Conservation (phyloP, 208 protist genomes). For the Lotmaria passim region DNA sequence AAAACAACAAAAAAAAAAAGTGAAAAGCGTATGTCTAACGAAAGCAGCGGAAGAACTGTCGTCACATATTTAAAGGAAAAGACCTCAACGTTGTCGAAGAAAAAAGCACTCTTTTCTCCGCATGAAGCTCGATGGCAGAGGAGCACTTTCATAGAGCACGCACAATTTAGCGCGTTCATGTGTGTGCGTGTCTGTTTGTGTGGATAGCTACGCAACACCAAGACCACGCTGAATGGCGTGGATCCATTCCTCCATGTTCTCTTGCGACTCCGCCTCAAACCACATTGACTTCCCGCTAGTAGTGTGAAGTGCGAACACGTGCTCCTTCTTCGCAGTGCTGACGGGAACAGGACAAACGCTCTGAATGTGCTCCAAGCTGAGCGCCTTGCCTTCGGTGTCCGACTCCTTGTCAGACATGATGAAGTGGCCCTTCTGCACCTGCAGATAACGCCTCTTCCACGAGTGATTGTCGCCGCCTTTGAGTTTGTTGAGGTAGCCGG, state of each 20-base stretch:
- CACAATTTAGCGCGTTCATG: background rate
- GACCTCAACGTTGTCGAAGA: too few species aligned
- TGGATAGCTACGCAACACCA: slow-evolving; percentile 65
- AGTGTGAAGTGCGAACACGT: slow-evolving; percentile 86
- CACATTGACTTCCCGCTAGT: slow-evolving; percentile 88
- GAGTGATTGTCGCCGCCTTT: slow-evolving; percentile 63
- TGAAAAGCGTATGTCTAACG: background rate
- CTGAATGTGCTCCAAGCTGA: slow-evolving; percentile 83
- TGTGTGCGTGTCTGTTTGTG: background rate
- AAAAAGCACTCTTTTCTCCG: too few species aligned
- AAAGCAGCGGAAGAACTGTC: too few species aligned
- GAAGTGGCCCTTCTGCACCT: slow-evolving; percentile 72
- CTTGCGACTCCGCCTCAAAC: slow-evolving; percentile 73
- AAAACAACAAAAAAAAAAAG: background rate
- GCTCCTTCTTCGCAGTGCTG: slow-evolving; percentile 60
- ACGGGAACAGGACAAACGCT: slow-evolving; percentile 75
- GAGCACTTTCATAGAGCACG: too few species aligned
- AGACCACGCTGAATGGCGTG: slow-evolving; percentile 74
- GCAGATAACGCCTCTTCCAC: slow-evolving; percentile 79
- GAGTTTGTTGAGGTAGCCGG: slow-evolving; percentile 76
- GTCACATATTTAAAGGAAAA: too few species aligned
- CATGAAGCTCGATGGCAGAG: too few species aligned
- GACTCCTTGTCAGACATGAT: slow-evolving; percentile 77
- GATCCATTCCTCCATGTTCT: slow-evolving; percentile 86
- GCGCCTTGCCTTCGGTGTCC: slow-evolving; percentile 74